Conservation (phyloP, 2,329 filamentous ascomycete species). For the Waltergamsia citrina region DNA sequence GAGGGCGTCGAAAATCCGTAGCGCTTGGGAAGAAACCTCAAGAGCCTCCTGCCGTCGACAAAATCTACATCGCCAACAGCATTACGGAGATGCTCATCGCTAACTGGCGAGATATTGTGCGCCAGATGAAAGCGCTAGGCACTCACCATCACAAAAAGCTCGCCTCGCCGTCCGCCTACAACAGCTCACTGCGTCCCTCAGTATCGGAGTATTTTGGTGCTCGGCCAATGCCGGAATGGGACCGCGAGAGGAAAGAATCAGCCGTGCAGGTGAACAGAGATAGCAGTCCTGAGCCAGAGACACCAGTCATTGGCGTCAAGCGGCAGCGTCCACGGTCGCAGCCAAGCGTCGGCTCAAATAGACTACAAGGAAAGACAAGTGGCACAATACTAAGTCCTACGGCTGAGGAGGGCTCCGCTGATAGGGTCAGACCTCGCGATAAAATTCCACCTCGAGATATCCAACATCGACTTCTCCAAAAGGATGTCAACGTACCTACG, state of each 20-base stretch:
- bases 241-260: constrained; percentile 11
- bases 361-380: constrained; percentile 12
- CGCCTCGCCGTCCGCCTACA: constrained; percentile 8
- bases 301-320: constrained; percentile 8
- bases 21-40: constrained; percentile 4
- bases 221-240: constrained; percentile 24
- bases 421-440: background rate
- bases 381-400: constrained; percentile 18
- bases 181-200: constrained; percentile 23
- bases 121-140: constrained; percentile 43
- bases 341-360: constrained; percentile 12
- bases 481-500: background rate
- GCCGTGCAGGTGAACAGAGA: constrained; percentile 1
- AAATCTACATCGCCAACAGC: constrained; percentile 45
- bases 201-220: constrained; percentile 29
- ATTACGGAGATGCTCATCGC: constrained; percentile 57
- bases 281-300: constrained; percentile 5
- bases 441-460: background rate
- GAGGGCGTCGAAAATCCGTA: constrained; percentile 13
- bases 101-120: constrained; percentile 55
- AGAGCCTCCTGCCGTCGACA: constrained; percentile 34
- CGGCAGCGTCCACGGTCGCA: constrained; percentile 12
- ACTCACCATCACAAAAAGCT: constrained; percentile 13
- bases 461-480: too few relatives aligned
- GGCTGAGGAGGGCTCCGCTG: constrained; percentile 11